phyloP scores from a whole-genome alignment of 345 rosid species.

The Microthlaspi erraticum region DNA sequence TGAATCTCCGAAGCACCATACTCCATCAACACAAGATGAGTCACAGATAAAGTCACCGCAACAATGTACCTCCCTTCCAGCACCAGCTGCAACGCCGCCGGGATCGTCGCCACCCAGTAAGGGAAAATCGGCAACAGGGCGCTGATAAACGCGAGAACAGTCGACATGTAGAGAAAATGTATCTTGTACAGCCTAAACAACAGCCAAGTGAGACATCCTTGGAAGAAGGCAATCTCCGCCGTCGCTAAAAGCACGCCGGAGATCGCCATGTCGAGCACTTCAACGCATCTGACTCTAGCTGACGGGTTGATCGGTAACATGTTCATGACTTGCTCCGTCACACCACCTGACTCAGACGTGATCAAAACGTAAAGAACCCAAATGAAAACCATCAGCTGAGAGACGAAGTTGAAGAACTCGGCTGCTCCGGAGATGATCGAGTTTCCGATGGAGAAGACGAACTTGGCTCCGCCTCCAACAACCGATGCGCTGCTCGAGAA shows the following conservation, averaged over 20 bases:
- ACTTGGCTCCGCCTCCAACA: conserved; percentile 73
- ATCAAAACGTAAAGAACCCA: conserved; percentile 86
- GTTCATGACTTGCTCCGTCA: conserved; percentile 85
- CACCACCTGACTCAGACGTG: conserved; percentile 95
- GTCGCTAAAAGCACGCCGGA: conserved; percentile 95
- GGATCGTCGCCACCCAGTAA: conserved; percentile 86
- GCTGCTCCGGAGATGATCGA: conserved; percentile 86
- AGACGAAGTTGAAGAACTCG: conserved; percentile 87
- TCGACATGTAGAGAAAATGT: conserved; percentile 88
- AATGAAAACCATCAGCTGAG: conserved; percentile 81
- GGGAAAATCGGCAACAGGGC: conserved; percentile 86
- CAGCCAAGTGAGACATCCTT: conserved; percentile 97
- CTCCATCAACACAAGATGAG: conserved; percentile 79
- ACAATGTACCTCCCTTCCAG: conserved; percentile 76
- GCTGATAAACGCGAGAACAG: conserved; percentile 78
- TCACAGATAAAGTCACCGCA: conserved; percentile 61
- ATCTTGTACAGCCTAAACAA: conserved; percentile 78
- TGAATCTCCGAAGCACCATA: conserved; percentile 89
- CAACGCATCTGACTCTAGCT: conserved; percentile 72
- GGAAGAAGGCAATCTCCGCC: conserved; percentile 88
- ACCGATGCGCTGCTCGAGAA: conserved; percentile 77
- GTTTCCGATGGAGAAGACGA: conserved; percentile 66
- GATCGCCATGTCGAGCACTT: conserved; percentile 83
- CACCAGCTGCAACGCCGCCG: conserved; percentile 72
- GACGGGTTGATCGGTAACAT: conserved; percentile 80